Evolutionary conservation across 2,329 filamentous ascomycete genomes (phyloP), one percentile per base, ranked within the genome.

Genomic region (Pseudogymnoascus verrucosus): DNA sequence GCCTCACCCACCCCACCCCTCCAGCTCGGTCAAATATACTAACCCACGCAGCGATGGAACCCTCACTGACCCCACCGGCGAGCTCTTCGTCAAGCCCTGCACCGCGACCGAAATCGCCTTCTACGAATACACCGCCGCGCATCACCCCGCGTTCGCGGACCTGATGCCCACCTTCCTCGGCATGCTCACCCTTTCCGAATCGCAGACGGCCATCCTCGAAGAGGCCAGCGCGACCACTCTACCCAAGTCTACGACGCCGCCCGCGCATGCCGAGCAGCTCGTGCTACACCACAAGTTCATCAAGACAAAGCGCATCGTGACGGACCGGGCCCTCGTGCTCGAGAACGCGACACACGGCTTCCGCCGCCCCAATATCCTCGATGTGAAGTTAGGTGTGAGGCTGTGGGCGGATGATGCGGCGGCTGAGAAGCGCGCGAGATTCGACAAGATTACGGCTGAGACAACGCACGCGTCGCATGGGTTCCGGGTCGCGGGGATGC

Each of bases 11-110:
- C 54, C 39, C 57, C 63, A 39, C 64, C 64, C 61, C 51, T 61
- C 40, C 51, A 39, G 39, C 42, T 42, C 31, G 40, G 23, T 44
- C 19, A 61, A 23, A 28, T 10, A 6, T 26, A 14, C 61, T 16
- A 4, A 63, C 28, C 63, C 14, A 51, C 66, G 54, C 73, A 97
- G 93, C 78, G 93, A 96, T 69, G 95, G 95, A 68, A 93, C 96
- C 57, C 84, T 96, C 70, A 92, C 89, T 73, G 91, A 96, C 72
- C 81, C 84, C 63, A 86, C 90, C 62, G 95, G 95, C 73, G 85
- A 89, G 67, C 81, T 98, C 36, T 90, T 99, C 74, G 91, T 97
- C 73, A 99, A 99, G 77, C 95, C 95, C 16, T 98, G 93, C 76
- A 96, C 90, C 0, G 78, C 86, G 67, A 82, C 87, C 67, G 95